A percentile compares a stretch with the other conserved stretches of the same genome.
These are phyloP conservation scores for Cytospora piceae DNA, from an alignment of 2,329 filamentous ascomycete genomes.

Conservation along the genomic window DNA sequence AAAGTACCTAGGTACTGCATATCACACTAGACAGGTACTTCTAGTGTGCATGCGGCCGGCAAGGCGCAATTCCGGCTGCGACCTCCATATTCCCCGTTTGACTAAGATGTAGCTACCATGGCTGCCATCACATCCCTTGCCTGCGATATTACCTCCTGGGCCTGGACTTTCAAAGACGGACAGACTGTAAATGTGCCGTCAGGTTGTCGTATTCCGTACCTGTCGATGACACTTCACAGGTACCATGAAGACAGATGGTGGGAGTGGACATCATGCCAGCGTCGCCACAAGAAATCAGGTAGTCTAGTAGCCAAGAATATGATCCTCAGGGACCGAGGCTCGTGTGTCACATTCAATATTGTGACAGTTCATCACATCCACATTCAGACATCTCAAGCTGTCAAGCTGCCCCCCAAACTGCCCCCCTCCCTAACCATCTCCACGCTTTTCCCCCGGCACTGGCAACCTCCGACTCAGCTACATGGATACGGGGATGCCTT, in stretches of 20 bases:
- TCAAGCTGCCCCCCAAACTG: slow-evolving; percentile 1
- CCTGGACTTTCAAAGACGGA: neutral
- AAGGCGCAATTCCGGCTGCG: neutral
- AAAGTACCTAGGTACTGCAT: too few relatives aligned
- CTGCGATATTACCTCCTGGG: neutral
- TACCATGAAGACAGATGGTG: neutral
- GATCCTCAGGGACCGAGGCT: neutral
- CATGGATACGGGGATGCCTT: slow-evolving; percentile 10
- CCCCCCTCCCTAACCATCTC: slow-evolving; percentile 9
- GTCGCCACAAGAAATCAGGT: neutral
- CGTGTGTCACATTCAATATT: slow-evolving; percentile 11
- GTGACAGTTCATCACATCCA: slow-evolving; percentile 18
- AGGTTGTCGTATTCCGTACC: neutral
- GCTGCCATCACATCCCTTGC: neutral
- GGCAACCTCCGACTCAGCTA: slow-evolving; percentile 4
- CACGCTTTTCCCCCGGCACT: slow-evolving; percentile 7
- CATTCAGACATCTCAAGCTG: too few relatives aligned
- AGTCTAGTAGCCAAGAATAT: neutral
- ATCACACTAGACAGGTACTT: too few relatives aligned
- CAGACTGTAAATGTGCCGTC: neutral
- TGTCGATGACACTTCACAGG: neutral
- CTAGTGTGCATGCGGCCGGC: neutral
- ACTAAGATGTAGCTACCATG: neutral
- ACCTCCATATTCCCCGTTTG: neutral
- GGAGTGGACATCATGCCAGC: neutral